Evolutionary conservation across 768 basidiomycete genomes (phyloP).

Genomic region (Collybiopsis confluens): DNA sequence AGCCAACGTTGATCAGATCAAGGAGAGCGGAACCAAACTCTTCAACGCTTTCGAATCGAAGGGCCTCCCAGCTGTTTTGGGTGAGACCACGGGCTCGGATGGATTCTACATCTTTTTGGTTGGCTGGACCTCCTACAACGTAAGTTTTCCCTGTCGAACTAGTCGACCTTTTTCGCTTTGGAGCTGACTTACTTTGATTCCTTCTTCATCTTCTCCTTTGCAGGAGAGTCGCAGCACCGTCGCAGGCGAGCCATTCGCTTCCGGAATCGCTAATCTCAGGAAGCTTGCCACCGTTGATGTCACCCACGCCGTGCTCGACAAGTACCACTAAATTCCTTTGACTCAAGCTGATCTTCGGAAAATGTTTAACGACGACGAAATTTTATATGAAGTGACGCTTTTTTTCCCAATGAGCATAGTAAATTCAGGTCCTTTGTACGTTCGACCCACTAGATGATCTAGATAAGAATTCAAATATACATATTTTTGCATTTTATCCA

Average conservation of each 20-base stretch:
- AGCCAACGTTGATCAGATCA: neutral
- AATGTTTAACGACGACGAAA: too few species aligned
- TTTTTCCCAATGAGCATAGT: too few species aligned
- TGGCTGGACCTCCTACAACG: neutral
- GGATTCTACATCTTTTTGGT: neutral
- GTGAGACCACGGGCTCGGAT: neutral
- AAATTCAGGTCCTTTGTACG: too few species aligned
- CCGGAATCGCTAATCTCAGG: neutral
- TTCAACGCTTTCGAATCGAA: neutral
- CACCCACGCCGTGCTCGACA: neutral
- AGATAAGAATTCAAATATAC: too few species aligned
- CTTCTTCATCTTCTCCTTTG: neutral
- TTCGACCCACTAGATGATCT: too few species aligned
- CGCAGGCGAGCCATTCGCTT: neutral
- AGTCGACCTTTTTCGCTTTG: too few species aligned
- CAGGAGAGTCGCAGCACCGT: constrained; percentile 1
- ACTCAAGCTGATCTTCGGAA: too few species aligned
- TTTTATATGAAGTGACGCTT: too few species aligned
- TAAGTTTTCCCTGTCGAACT: too few species aligned
- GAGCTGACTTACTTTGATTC: too few species aligned
- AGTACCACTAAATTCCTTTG: too few species aligned
- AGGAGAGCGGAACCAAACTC: neutral
- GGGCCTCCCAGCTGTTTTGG: neutral
- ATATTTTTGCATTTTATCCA: too few species aligned
- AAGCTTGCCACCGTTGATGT: neutral